These are phyloP conservation scores for Pseudogymnoascus sp. DNA, from an alignment of 2,329 filamentous ascomycete genomes.

Conservation along the genomic window DNA sequence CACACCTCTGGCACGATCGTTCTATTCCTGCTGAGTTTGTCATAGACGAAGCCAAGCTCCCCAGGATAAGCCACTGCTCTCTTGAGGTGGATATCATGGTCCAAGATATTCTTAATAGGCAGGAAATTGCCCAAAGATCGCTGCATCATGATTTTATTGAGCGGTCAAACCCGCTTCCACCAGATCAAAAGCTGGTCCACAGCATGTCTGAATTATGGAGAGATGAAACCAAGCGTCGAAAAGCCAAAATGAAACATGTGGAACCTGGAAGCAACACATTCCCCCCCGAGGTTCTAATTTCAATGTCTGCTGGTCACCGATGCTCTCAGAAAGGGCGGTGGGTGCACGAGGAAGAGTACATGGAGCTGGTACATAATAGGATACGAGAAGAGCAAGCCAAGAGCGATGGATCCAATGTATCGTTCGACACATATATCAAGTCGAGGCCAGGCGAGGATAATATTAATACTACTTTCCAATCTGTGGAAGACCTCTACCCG, in stretches of 20 bases:
- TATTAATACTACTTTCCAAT: conserved; percentile 71
- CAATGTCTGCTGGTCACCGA: conserved; percentile 78
- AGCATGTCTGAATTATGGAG: conserved; percentile 93
- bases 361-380: conserved; percentile 53
- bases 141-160: conserved; percentile 87
- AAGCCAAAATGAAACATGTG: conserved; percentile 56
- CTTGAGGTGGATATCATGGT: conserved; percentile 86
- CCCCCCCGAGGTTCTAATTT: conserved; percentile 68
- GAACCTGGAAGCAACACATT: conserved; percentile 66
- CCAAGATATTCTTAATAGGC: conserved; percentile 77
- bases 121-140: conserved; percentile 62
- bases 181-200: conserved; percentile 73
- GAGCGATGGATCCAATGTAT: conserved; percentile 35
- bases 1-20: conserved; percentile 71
- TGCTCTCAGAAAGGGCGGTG: conserved; percentile 67
- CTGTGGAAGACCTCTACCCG: conserved; percentile 79
- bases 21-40: conserved; percentile 54
- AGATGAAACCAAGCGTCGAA: conserved; percentile 75
- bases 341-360: conserved; percentile 85
- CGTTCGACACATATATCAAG: conserved; percentile 59
- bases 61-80: conserved; percentile 76
- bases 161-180: conserved; percentile 49
- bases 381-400: conserved; percentile 53
- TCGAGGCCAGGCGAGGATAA: conserved; percentile 42
- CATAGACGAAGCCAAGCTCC: conserved; percentile 54